Percentiles rank a stretch among this genome's conserved stretches.
These are phyloP conservation scores for Leptomonas pyrrhocoris DNA, from an alignment of 208 protist genomes.

Conservation along the genomic window DNA sequence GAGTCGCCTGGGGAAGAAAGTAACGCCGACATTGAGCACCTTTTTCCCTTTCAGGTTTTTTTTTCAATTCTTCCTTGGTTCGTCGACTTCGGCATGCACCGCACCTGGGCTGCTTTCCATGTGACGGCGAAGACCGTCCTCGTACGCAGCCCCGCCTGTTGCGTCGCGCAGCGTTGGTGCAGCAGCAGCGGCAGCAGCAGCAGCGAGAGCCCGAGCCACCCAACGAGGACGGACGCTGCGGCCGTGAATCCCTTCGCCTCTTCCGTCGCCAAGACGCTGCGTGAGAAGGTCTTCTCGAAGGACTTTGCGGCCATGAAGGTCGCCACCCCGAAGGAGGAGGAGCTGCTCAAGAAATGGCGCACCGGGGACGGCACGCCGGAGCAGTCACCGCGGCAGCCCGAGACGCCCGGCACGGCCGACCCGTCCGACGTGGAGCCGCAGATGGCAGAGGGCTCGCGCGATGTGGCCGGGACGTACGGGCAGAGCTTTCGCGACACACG, in stretches of 20 bases:
- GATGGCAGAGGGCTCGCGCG: slow-evolving; percentile 21
- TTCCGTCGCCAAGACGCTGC: slow-evolving; percentile 28
- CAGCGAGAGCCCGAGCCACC: too few species aligned
- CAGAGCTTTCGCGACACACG: slow-evolving; percentile 73
- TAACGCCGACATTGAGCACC: background rate
- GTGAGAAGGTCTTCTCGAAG: slow-evolving; percentile 32
- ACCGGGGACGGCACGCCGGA: slow-evolving; percentile 19
- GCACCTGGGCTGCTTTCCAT: background rate
- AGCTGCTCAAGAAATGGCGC: slow-evolving; percentile 48
- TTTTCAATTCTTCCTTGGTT: background rate
- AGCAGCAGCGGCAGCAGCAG: slow-evolving; percentile 1
- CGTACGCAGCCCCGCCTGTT: background rate
- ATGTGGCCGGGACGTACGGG: slow-evolving; percentile 45
- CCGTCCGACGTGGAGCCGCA: slow-evolving; percentile 27
- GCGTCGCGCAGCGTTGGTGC: slow-evolving; percentile 18
- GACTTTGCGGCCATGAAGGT: slow-evolving; percentile 30
- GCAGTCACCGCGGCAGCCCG: slow-evolving; percentile 21
- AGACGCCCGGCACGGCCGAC: slow-evolving; percentile 24
- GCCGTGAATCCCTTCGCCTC: slow-evolving; percentile 23
- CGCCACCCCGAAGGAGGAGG: slow-evolving; percentile 36
- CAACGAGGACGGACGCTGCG: background rate
- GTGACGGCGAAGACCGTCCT: background rate
- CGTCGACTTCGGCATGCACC: background rate
- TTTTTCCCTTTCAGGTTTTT: slow-evolving; percentile 6
- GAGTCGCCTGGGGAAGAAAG: too few species aligned